Evolutionary conservation across 2,329 filamentous ascomycete species (phyloP).

Genomic region (Emmonsiellopsis sp.): DNA sequence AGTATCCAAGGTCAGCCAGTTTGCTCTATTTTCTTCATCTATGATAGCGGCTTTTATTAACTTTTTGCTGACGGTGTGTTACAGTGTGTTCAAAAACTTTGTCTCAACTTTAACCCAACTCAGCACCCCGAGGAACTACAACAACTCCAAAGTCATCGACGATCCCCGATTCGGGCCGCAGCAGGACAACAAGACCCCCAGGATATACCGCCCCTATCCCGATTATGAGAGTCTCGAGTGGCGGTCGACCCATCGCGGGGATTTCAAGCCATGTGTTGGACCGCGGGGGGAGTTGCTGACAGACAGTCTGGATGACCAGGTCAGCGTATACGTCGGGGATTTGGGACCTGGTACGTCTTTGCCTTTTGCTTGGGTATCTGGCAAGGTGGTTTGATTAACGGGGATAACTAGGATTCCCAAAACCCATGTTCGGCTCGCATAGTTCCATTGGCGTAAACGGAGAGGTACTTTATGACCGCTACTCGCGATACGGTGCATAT

Average conservation of each 20-base stretch:
- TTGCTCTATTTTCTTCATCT: not conserved
- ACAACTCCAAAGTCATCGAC: not conserved
- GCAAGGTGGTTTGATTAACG: not conserved
- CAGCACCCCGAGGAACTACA: not conserved
- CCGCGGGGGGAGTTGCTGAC: not conserved
- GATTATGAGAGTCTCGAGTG: not conserved
- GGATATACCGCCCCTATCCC: slow-evolving; percentile 1
- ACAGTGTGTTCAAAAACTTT: not conserved
- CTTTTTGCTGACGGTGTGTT: not conserved
- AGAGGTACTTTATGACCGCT: slow-evolving; percentile 57
- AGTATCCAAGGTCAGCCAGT: not conserved
- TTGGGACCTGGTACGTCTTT: not conserved
- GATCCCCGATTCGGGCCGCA: not conserved
- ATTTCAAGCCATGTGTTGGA: not conserved
- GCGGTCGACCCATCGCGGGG: not conserved
- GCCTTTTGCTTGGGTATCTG: slow-evolving; percentile 34
- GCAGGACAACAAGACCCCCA: not conserved
- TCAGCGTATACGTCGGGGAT: not conserved
- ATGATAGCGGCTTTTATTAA: not conserved
- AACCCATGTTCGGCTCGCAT: slow-evolving; percentile 55
- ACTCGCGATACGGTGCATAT: slow-evolving; percentile 57
- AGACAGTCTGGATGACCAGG: slow-evolving; percentile 1
- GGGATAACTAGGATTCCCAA: slow-evolving; percentile 42
- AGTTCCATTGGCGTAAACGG: slow-evolving; percentile 51
- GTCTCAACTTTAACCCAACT: not conserved